phyloP scores from a whole-genome alignment of 495 filamentous ascomycete species.

The Talaromyces borbonicus region DNA sequence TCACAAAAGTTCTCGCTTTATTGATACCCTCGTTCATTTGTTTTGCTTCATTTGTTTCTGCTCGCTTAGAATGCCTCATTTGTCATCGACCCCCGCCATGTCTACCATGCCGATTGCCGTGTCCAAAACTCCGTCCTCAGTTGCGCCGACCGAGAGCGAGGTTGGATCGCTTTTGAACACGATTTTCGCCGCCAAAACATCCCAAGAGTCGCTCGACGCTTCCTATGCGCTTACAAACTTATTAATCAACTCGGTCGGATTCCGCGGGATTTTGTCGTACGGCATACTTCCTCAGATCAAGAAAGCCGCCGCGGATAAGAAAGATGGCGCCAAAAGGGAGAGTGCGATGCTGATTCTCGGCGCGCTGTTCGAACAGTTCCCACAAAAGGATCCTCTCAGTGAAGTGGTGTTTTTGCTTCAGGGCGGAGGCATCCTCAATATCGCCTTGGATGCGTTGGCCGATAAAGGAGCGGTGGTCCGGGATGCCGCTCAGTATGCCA shows the following conservation, averaged over 20 bases:
- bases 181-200: constrained; percentile 72
- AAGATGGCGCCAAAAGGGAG: constrained; percentile 75
- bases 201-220: constrained; percentile 78
- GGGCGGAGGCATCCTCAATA: constrained; percentile 60
- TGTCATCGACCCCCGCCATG: constrained; percentile 48
- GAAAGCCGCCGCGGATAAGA: constrained; percentile 90
- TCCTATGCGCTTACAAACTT: constrained; percentile 74
- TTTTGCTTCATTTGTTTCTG: not conserved
- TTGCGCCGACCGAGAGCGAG: constrained; percentile 61
- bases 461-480: constrained; percentile 85
- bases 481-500: constrained; percentile 86
- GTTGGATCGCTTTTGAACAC: constrained; percentile 60
- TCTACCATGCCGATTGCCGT: constrained; percentile 52
- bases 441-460: constrained; percentile 74
- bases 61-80: constrained; percentile 53
- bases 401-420: constrained; percentile 75
- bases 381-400: constrained; percentile 62
- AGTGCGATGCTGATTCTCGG: constrained; percentile 93
- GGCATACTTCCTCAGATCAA: constrained; percentile 58
- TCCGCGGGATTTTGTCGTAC: constrained; percentile 63
- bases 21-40: constrained; percentile 4
- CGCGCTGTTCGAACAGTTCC: constrained; percentile 84
- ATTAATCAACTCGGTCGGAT: constrained; percentile 67
- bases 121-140: constrained; percentile 39
- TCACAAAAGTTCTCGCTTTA: not conserved